Percentiles rank a stretch among this genome's conserved stretches.
phyloP scores from a whole-genome alignment of 257 asterid species.

The Gentiana macrophylla region DNA sequence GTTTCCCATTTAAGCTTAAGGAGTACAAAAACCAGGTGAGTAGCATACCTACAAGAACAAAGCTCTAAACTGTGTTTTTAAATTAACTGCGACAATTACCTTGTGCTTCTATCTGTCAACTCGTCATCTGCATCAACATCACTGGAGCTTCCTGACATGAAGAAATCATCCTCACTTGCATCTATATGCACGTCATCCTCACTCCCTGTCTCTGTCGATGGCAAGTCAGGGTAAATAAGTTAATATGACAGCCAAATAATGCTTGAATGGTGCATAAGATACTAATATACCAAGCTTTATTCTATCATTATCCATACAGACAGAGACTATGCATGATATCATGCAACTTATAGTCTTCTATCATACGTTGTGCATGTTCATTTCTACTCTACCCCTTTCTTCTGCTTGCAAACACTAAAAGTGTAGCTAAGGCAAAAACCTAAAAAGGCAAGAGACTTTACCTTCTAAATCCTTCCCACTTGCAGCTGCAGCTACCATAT shows the following conservation, averaged over 20 bases:
- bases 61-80: background rate
- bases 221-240: conserved; percentile 11
- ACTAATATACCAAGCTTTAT: too few relatives aligned
- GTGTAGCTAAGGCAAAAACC: background rate
- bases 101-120: conserved; percentile 73
- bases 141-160: conserved; percentile 80
- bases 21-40: background rate
- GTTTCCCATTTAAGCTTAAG: too few relatives aligned
- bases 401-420: background rate
- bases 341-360: too few relatives aligned
- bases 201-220: conserved; percentile 79
- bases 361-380: too few relatives aligned
- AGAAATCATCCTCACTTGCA: conserved; percentile 83
- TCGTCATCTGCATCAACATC: conserved; percentile 93
- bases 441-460: conserved; percentile 11
- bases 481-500: conserved; percentile 78
- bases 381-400: background rate
- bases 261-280: too few relatives aligned
- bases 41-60: background rate
- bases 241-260: background rate
- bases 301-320: too few relatives aligned
- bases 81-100: conserved; percentile 28
- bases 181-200: conserved; percentile 93
- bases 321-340: too few relatives aligned
- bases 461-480: conserved; percentile 99